phyloP scores from a whole-genome alignment of 768 basidiomycete genomes.

The Serendipita vermifera region DNA sequence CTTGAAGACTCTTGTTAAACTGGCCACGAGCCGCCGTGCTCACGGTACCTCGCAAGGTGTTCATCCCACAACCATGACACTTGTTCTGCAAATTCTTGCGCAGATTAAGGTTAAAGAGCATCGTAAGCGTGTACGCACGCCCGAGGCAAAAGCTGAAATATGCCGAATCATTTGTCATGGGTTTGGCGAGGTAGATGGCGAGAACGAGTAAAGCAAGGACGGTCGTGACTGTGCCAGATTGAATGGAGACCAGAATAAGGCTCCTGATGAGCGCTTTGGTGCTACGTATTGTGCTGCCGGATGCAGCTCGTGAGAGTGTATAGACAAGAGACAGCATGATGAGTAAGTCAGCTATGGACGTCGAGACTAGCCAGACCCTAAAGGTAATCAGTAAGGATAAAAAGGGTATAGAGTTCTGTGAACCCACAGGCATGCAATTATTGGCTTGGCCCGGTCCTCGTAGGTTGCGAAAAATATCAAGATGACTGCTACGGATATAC shows the following conservation, averaged over 20 bases:
- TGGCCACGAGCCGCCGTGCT: too few species aligned
- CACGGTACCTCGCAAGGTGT: too few species aligned
- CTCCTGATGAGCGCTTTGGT: neutral
- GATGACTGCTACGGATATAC: neutral
- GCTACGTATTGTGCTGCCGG: neutral
- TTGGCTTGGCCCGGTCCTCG: neutral
- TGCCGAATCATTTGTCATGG: neutral
- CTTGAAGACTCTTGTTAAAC: too few species aligned
- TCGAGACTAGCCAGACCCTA: neutral
- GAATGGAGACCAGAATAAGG: neutral
- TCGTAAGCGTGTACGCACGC: neutral
- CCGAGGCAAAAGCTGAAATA: constrained; percentile 2
- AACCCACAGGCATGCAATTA: neutral
- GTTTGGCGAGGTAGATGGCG: constrained; percentile 2
- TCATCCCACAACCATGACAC: too few species aligned
- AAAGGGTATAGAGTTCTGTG: neutral
- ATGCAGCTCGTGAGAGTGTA: neutral
- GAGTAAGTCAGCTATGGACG: neutral
- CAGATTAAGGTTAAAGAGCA: neutral
- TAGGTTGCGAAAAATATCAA: neutral
- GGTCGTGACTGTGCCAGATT: neutral
- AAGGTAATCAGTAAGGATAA: neutral
- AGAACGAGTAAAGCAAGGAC: neutral
- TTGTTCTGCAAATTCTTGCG: too few species aligned
- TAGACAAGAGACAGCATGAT: neutral